Conservation (phyloP, 2,329 filamentous ascomycete genomes). For the Epichloe bromicola region DNA sequence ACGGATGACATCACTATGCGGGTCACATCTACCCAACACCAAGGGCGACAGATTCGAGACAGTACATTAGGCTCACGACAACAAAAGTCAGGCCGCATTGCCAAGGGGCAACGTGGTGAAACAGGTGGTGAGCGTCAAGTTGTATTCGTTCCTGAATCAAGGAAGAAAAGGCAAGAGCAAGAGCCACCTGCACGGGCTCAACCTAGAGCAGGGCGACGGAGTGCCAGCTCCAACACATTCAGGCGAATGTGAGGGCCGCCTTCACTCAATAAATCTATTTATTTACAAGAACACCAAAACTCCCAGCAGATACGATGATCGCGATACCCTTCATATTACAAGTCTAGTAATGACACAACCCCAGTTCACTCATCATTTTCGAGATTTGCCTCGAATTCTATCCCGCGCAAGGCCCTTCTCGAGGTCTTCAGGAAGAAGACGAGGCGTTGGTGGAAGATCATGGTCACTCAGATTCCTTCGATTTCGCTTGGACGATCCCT, state of each 20-base stretch:
- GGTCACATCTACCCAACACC: conserved; percentile 55
- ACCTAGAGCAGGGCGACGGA: conserved; percentile 40
- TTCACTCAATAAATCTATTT: conserved; percentile 1
- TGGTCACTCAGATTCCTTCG: conserved; percentile 32
- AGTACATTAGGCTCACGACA: conserved; percentile 42
- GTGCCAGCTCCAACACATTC: conserved; percentile 66
- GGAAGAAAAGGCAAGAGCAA: conserved; percentile 33
- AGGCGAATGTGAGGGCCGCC: conserved; percentile 40
- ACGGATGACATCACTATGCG: conserved; percentile 44
- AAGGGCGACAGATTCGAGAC: conserved; percentile 41
- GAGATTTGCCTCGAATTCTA: conserved; percentile 22
- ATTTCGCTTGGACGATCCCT: conserved; percentile 16
- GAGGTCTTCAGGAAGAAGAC: conserved; percentile 39
- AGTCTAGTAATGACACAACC: background rate
- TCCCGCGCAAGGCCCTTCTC: conserved; percentile 40
- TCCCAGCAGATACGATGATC: background rate
- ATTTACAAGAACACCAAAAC: conserved; percentile 8
- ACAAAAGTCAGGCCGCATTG: conserved; percentile 34
- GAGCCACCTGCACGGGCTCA: conserved; percentile 18
- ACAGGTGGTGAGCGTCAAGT: conserved; percentile 53
- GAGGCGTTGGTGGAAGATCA: conserved; percentile 47
- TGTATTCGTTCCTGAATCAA: conserved; percentile 55
- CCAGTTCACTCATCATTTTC: conserved; percentile 7
- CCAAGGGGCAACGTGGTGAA: conserved; percentile 32
- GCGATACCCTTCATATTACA: background rate